A percentile compares a stretch with the other conserved stretches of the same genome.
Conservation (phyloP, 192 early-diverging fungal species). For the Gryganskiella cystojenkinii region DNA sequence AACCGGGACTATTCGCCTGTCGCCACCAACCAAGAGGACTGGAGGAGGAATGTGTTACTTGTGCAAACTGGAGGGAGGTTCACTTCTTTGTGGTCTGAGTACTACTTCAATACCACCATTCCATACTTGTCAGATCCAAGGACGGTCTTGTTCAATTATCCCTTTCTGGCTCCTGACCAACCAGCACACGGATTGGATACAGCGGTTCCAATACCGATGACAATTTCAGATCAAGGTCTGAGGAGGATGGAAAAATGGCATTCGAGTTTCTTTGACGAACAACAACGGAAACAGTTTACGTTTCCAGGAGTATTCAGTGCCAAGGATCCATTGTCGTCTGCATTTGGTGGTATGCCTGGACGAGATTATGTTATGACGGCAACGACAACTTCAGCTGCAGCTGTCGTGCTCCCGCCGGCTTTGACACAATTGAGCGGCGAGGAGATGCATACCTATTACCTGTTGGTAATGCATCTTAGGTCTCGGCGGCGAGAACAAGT, state of each 20-base stretch:
- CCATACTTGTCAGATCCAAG: slow-evolving; percentile 27
- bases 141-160: slow-evolving; percentile 6
- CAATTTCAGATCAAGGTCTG: not conserved
- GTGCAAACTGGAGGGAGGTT: slow-evolving; percentile 49
- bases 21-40: slow-evolving; percentile 5
- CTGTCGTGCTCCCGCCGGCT: slow-evolving; percentile 22
- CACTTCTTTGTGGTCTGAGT: slow-evolving; percentile 52
- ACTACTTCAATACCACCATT: slow-evolving; percentile 41
- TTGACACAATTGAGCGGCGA: slow-evolving; percentile 21
- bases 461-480: slow-evolving; percentile 16
- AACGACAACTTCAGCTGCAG: not conserved
- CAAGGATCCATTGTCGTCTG: not conserved
- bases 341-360: not conserved
- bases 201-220: not conserved
- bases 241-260: slow-evolving; percentile 4
- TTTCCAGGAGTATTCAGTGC: slow-evolving; percentile 11
- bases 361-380: not conserved
- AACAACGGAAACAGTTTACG: slow-evolving; percentile 12
- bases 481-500: not conserved
- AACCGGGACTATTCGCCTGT: slow-evolving; percentile 30
- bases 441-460: slow-evolving; percentile 37
- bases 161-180: too few relatives aligned
- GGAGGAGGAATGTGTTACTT: slow-evolving; percentile 38
- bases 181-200: too few relatives aligned
- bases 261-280: slow-evolving; percentile 23